phyloP scores from a whole-genome alignment of 352 stramenopile genomes.

The Pythium phragmiticola region DNA sequence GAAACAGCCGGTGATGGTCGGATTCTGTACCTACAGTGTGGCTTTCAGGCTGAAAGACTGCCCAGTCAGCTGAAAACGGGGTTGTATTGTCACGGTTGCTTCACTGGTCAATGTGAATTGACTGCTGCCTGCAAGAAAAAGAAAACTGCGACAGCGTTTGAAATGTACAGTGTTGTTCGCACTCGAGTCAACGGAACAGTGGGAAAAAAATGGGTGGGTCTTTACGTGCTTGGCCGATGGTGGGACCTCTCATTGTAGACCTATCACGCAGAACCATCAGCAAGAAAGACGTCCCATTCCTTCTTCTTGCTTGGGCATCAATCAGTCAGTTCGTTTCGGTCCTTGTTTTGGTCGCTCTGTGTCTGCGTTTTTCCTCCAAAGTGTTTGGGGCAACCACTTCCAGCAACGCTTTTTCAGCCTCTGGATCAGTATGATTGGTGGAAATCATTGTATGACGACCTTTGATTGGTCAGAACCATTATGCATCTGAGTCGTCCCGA shows the following conservation, averaged over 20 bases:
- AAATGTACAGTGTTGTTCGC: too few species aligned
- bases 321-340: background rate
- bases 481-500: background rate
- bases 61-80: background rate
- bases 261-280: too few species aligned
- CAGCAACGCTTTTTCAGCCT: background rate
- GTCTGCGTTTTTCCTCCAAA: conserved; percentile 14
- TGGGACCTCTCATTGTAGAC: too few species aligned
- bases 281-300: background rate
- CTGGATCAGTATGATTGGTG: background rate
- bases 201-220: too few species aligned
- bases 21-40: background rate
- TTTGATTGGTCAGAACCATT: background rate
- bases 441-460: background rate
- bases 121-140: background rate
- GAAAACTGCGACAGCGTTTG: background rate
- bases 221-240: too few species aligned
- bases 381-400: conserved; percentile 9
- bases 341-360: conserved; percentile 4
- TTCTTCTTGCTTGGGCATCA: background rate
- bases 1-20: background rate
- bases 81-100: background rate
- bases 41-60: background rate
- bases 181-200: too few species aligned
- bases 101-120: too few species aligned